Evolutionary conservation across 495 filamentous ascomycete genomes (phyloP).

Genomic region (Penicillium robsamsonii): DNA sequence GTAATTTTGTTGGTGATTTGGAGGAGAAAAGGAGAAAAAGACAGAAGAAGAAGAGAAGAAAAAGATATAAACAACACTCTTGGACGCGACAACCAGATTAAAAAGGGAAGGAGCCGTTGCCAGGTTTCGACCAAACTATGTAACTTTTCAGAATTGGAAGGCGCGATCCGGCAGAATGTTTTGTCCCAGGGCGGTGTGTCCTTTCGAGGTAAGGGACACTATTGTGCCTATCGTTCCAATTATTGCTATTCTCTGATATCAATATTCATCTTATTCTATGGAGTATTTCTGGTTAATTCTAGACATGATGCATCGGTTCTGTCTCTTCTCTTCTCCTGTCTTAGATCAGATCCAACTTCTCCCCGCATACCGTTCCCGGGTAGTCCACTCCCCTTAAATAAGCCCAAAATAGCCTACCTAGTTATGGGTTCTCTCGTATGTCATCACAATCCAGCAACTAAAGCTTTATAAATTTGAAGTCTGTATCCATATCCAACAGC

Average conservation of each 20-base stretch:
- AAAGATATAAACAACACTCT: conserved; percentile 3
- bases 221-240: background rate
- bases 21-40: background rate
- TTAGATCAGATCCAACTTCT: background rate
- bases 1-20: background rate
- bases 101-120: conserved; percentile 9
- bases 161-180: conserved; percentile 5
- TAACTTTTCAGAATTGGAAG: conserved; percentile 11
- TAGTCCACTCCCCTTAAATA: too few species aligned
- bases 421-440: too few species aligned
- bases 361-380: background rate
- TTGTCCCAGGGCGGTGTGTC: background rate
- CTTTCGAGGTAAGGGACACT: too few species aligned
- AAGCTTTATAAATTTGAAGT: background rate
- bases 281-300: background rate
- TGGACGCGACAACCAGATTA: background rate
- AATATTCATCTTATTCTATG: background rate
- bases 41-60: background rate
- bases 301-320: background rate
- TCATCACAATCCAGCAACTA: background rate
- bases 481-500: background rate
- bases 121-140: background rate
- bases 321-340: background rate
- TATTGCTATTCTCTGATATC: background rate
- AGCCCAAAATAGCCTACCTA: background rate